Percentiles rank a stretch among this genome's conserved stretches.
Evolutionary conservation across 805 yeast genomes (phyloP).

Genomic region (Starmerella bombicola): DNA sequence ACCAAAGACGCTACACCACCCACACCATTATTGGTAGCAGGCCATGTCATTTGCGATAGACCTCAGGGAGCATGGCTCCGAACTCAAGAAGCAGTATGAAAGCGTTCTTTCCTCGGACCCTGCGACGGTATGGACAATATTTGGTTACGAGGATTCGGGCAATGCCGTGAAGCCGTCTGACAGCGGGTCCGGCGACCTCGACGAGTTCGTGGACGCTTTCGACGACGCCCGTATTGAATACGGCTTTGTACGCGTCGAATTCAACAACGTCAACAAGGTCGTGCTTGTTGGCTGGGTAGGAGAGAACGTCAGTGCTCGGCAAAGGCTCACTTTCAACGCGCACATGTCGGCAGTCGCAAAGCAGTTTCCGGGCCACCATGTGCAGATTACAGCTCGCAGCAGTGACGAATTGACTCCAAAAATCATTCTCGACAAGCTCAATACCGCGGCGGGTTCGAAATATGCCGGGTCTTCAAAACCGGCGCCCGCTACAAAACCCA

Average conservation of each 20-base stretch:
- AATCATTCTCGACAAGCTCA: slow-evolving; percentile 61
- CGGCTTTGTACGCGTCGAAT: slow-evolving; percentile 77
- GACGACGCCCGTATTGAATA: slow-evolving; percentile 81
- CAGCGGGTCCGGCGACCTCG: slow-evolving; percentile 52
- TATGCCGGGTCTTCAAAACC: slow-evolving; percentile 44
- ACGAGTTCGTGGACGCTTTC: slow-evolving; percentile 68
- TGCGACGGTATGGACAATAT: slow-evolving; percentile 60
- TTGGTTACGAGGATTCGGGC: slow-evolving; percentile 52
- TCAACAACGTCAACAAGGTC: slow-evolving; percentile 80
- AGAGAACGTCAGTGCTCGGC: slow-evolving; percentile 66
- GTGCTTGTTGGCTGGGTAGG: slow-evolving; percentile 87
- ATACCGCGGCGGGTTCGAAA: slow-evolving; percentile 92
- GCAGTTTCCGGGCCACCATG: slow-evolving; percentile 62
- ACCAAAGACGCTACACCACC: not conserved
- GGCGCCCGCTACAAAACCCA: slow-evolving; percentile 26
- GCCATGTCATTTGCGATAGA: slow-evolving; percentile 35
- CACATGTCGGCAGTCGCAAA: slow-evolving; percentile 32
- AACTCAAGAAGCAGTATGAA: slow-evolving; percentile 63
- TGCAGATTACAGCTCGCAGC: slow-evolving; percentile 94
- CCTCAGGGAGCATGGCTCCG: slow-evolving; percentile 55
- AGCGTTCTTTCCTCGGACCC: slow-evolving; percentile 68
- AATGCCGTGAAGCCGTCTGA: slow-evolving; percentile 33
- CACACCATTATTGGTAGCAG: not conserved
- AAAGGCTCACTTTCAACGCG: slow-evolving; percentile 34
- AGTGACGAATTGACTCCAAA: slow-evolving; percentile 73